These are phyloP conservation scores for Anthostomella pinea DNA, from an alignment of 2,329 filamentous ascomycete species.

Conservation along the genomic window DNA sequence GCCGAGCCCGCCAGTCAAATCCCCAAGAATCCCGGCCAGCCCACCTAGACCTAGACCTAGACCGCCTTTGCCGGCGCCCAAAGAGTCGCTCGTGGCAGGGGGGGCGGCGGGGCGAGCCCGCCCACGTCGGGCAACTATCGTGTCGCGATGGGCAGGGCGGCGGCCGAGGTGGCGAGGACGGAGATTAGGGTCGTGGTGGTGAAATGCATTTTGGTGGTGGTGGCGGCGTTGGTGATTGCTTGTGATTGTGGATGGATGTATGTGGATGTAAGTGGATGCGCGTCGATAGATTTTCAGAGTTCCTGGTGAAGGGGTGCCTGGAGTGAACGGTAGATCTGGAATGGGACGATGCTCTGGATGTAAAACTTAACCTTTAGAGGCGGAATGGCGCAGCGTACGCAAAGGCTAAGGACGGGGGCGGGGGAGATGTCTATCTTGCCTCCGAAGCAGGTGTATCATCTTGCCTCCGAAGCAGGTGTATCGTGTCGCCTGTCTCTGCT, in stretches of 20 bases:
- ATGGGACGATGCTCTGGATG: too few relatives aligned
- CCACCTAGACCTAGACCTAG: background rate
- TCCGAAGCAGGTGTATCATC: too few relatives aligned
- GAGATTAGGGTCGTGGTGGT: conserved; percentile 3
- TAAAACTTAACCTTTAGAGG: too few relatives aligned
- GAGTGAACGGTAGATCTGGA: too few relatives aligned
- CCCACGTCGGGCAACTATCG: conserved; percentile 11
- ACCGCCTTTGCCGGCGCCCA: background rate
- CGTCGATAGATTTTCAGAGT: too few relatives aligned
- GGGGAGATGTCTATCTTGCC: too few relatives aligned
- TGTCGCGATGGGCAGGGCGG: conserved; percentile 7
- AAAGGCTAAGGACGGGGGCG: too few relatives aligned
- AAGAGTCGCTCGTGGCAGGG: background rate
- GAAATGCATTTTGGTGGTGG: background rate
- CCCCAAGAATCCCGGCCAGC: conserved; percentile 4
- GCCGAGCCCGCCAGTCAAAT: conserved; percentile 11
- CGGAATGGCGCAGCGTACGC: too few relatives aligned
- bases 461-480: too few relatives aligned
- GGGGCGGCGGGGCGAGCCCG: conserved; percentile 4
- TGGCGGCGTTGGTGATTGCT: background rate
- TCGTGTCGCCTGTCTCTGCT: too few relatives aligned
- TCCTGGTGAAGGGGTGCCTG: too few relatives aligned
- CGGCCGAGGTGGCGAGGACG: conserved; percentile 12
- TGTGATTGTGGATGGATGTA: background rate
- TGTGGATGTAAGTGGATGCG: too few relatives aligned